Evolutionary conservation across 768 basidiomycete genomes (phyloP).

Genomic region (Collybia sordida): DNA sequence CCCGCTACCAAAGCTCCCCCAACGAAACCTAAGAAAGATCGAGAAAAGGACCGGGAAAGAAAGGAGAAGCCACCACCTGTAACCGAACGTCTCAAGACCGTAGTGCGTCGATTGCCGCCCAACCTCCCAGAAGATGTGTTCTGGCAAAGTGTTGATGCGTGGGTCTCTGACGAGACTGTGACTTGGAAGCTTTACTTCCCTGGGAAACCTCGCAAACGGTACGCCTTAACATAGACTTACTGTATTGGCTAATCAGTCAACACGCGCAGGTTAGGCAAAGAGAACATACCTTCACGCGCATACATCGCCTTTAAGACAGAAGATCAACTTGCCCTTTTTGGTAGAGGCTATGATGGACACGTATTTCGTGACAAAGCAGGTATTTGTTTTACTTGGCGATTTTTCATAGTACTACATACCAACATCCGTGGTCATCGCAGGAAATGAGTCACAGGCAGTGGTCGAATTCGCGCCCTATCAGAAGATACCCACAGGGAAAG

Average conservation of each 20-base stretch:
- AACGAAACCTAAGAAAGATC: slow-evolving; percentile 35
- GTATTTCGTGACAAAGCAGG: slow-evolving; percentile 90
- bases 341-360: slow-evolving; percentile 88
- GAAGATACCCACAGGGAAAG: slow-evolving; percentile 74
- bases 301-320: slow-evolving; percentile 88
- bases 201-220: slow-evolving; percentile 75
- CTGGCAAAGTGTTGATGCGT: slow-evolving; percentile 86
- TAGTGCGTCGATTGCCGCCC: slow-evolving; percentile 86
- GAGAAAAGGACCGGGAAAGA: slow-evolving; percentile 33
- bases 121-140: slow-evolving; percentile 91
- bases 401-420: background rate
- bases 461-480: slow-evolving; percentile 96
- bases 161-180: slow-evolving; percentile 77
- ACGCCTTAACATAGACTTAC: slow-evolving; percentile 15
- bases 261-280: slow-evolving; percentile 67
- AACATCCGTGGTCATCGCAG: slow-evolving; percentile 38
- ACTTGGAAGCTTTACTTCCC: slow-evolving; percentile 65
- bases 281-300: slow-evolving; percentile 83
- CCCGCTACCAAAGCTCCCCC: slow-evolving; percentile 20
- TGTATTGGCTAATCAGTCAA: background rate
- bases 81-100: slow-evolving; percentile 75
- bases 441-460: slow-evolving; percentile 83
- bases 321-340: slow-evolving; percentile 71
- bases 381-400: slow-evolving; percentile 29
- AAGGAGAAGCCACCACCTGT: slow-evolving; percentile 33